phyloP scores from a whole-genome alignment of 192 early-diverging fungal species.

The Mortierella hygrophila region DNA sequence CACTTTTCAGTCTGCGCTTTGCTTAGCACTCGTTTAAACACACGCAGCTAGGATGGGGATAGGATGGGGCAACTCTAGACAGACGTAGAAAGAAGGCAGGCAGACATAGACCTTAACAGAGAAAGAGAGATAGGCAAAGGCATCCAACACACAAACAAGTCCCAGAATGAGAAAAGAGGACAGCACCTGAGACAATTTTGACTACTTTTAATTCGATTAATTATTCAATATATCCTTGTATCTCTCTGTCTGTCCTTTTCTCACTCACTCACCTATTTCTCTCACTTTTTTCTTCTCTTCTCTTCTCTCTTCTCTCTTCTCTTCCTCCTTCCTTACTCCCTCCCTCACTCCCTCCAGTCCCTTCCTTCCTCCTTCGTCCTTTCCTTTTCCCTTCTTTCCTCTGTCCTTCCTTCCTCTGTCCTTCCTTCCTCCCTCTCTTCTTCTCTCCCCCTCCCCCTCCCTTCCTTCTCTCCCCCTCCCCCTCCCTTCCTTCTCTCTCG shows the following conservation, averaged over 20 bases:
- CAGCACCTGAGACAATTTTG: neutral
- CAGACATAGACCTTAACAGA: neutral
- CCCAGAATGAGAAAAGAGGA: neutral
- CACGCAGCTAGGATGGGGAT: no score
- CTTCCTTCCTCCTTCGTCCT: neutral
- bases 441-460: neutral
- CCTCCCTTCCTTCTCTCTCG: conserved; percentile 1
- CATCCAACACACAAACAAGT: no score
- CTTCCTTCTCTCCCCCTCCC: neutral
- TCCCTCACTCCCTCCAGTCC: neutral
- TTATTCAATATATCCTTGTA: neutral
- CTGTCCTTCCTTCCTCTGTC: neutral
- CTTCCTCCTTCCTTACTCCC: neutral
- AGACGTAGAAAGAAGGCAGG: no score
- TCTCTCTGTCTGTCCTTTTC: neutral
- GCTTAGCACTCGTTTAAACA: no score
- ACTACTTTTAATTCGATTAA: no score
- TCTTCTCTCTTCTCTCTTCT: conserved; percentile 4
- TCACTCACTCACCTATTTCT: neutral
- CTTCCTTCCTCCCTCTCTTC: conserved; percentile 7
- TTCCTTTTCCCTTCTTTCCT: neutral
- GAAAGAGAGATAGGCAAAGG: neutral
- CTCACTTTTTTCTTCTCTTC: neutral
- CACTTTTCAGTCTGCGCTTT: no score
- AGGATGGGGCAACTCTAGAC: no score